Base-by-base conservation (phyloP, 352 stramenopile genomes). In the Phytopythium delawarense region DNA sequence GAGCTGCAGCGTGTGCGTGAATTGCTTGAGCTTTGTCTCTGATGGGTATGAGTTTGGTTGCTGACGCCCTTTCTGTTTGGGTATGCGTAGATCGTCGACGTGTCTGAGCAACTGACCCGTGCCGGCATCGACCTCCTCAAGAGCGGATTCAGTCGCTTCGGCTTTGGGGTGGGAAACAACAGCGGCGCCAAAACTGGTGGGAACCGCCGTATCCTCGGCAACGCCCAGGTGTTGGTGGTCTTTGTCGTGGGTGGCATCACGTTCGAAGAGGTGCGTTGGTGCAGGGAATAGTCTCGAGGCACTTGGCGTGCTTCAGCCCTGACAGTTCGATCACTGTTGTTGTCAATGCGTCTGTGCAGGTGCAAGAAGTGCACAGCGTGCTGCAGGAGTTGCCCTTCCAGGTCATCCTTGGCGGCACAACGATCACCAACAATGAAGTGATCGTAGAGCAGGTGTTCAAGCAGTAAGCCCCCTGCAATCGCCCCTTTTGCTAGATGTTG, bases 201-300 rank as follows among this genome's bases (percentile, higher is more conserved):
- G 18, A 60, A 53, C 4, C 70, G 57, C 49, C 68, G 68, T 40
- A 20, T 84, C 23, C 28, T 89, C 44, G 71, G 69, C 23, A 62
- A 80, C 15, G 74, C 78, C 2, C 69, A 70, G 12, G 56, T 86
- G 8, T 56, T 91, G 35, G 66, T 92, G 42, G 61, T 91, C 15
- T 93, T 93, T 66, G 79, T 93, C 25, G 79, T 93, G 25, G 84
- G 84, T 23, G 84, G 84, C 21, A 81, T 93, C 55, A 90, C 84
- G 15, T 87, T 91, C 55, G 71, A 91, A 71, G 84, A 93, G 74
- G 78, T 88, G 62, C 15, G 40, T 21, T 28, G 4, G 11, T 18
- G 18, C 16, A 5, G n/a, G 16, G 9, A 5, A 18, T 42, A 4
- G 5, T 15, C 11, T 18, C 16, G 37, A 42, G 16, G 7, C 2